These are phyloP conservation scores for Kurtzmaniella natalensis DNA, from an alignment of 1,139 yeast species.

Conservation along the genomic window DNA sequence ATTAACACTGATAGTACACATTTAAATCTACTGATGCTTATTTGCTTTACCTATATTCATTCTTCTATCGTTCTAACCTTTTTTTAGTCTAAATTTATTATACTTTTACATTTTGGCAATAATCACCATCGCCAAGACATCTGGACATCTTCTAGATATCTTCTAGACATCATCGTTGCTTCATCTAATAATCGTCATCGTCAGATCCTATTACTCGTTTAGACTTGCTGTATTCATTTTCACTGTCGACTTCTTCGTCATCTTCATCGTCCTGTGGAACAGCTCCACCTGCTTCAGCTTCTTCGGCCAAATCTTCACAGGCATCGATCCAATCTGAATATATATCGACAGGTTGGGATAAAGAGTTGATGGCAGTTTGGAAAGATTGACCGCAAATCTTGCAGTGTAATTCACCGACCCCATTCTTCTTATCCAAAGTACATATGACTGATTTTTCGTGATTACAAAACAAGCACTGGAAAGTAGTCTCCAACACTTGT, in stretches of 20 bases:
- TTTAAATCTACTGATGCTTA: no score
- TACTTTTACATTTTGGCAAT: no score
- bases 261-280: slow-evolving; percentile 14
- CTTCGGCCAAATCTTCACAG: slow-evolving; percentile 89
- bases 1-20: no score
- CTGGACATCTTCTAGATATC: no score
- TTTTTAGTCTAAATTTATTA: no score
- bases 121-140: no score
- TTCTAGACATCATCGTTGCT: no score
- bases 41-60: no score
- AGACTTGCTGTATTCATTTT: slow-evolving; percentile 29
- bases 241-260: slow-evolving; percentile 37
- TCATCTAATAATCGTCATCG: slow-evolving; percentile 21
- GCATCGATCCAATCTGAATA: slow-evolving; percentile 99
- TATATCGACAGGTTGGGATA: slow-evolving; percentile 87
- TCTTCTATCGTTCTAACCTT: no score
- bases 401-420: slow-evolving; percentile 81
- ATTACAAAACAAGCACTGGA: slow-evolving; percentile 91
- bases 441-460: slow-evolving; percentile 92
- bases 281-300: slow-evolving; percentile 27
- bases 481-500: slow-evolving; percentile 77
- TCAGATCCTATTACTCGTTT: slow-evolving; percentile 22
- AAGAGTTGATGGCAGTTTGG: slow-evolving; percentile 81
- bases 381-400: slow-evolving; percentile 94
- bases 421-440: slow-evolving; percentile 79